These are phyloP conservation scores for Bremia lactucae DNA, from an alignment of 352 stramenopile genomes.

Conservation along the genomic window DNA sequence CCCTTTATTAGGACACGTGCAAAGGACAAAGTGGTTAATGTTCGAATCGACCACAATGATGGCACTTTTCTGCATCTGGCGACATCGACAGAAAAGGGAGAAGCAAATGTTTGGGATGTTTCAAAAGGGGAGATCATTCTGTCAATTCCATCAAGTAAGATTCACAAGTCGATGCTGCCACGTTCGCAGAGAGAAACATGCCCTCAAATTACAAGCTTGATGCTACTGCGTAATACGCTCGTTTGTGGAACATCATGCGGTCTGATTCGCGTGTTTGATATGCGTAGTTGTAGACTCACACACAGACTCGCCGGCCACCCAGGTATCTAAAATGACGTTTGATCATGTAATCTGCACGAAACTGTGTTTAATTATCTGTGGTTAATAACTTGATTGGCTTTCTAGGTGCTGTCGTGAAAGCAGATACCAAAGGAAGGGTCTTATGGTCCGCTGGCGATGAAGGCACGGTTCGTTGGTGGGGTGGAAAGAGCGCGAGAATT, in stretches of 20 bases:
- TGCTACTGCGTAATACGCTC: constrained; percentile 81
- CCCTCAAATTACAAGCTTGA: constrained; percentile 80
- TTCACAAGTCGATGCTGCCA: constrained; percentile 73
- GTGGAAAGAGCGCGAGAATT: constrained; percentile 81
- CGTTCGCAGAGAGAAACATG: constrained; percentile 47
- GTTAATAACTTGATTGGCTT: no score
- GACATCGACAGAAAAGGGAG: constrained; percentile 78
- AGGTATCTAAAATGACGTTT: constrained; percentile 46
- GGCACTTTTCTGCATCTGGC: constrained; percentile 70
- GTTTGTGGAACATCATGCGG: constrained; percentile 80
- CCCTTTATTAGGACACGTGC: constrained; percentile 75
- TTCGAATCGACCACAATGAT: constrained; percentile 75
- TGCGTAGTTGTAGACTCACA: constrained; percentile 66
- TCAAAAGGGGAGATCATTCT: constrained; percentile 77
- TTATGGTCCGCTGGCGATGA: constrained; percentile 79
- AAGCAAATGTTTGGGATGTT: constrained; percentile 82
- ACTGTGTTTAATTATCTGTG: no score
- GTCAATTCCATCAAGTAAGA: constrained; percentile 67
- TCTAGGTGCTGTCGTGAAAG: constrained; percentile 69
- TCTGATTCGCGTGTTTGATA: constrained; percentile 82
- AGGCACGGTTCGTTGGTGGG: constrained; percentile 81
- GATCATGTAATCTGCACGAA: no score
- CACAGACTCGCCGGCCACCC: constrained; percentile 77
- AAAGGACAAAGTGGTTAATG: constrained; percentile 66
- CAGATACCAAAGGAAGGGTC: constrained; percentile 76